A percentile compares a stretch with the other conserved stretches of the same genome.
phyloP scores from a whole-genome alignment of 1,284 basidiomycete species.

The Naganishia sp. region DNA sequence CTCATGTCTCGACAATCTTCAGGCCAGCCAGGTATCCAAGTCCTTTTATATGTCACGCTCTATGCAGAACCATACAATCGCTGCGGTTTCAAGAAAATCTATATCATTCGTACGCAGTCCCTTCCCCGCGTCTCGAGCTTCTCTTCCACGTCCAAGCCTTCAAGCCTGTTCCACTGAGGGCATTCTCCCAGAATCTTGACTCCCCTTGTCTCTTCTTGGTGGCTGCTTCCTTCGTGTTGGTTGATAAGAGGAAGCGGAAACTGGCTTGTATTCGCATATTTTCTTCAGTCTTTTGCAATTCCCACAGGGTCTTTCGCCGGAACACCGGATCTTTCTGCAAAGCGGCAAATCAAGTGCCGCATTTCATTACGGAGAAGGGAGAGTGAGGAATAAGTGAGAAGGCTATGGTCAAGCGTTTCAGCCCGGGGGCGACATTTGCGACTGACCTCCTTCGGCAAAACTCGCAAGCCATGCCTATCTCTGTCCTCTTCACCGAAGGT shows the following conservation, averaged over 20 bases:
- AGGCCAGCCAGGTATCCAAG: no score
- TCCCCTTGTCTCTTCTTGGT: neutral
- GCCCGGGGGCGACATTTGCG: no score
- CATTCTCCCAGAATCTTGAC: neutral
- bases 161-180: neutral
- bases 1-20: no score
- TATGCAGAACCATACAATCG: no score
- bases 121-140: neutral
- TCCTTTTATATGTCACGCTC: no score
- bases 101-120: no score
- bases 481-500: constrained; percentile 27
- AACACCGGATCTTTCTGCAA: constrained; percentile 28
- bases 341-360: neutral
- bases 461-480: constrained; percentile 28
- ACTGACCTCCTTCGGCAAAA: constrained; percentile 28
- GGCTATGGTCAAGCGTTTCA: neutral
- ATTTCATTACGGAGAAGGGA: neutral
- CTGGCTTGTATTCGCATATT: constrained; percentile 23
- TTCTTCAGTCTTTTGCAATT: constrained; percentile 22
- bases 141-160: neutral
- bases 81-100: no score
- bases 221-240: neutral
- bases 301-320: constrained; percentile 26
- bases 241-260: constrained; percentile 1
- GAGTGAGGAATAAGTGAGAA: neutral